Conservation (phyloP, 148 eudicot species). For the Camellia japonica region DNA sequence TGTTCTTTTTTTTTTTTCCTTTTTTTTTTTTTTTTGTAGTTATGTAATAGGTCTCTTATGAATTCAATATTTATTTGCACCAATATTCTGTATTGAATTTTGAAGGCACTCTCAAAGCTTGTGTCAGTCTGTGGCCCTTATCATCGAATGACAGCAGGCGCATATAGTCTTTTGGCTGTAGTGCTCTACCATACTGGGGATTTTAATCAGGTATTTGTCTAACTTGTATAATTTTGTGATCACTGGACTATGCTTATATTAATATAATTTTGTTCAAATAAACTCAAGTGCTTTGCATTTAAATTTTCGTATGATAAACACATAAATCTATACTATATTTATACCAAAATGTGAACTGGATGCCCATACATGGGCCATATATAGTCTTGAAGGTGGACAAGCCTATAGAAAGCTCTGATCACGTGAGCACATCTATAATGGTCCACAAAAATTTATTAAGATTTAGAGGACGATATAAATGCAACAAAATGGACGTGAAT, state of each 20-base stretch:
- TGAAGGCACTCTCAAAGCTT: conserved; percentile 82
- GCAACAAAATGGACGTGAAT: not conserved
- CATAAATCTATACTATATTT: too few species aligned
- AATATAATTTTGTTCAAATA: not conserved
- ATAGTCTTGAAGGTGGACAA: not conserved
- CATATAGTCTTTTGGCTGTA: conserved; percentile 93
- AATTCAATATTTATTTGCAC: not conserved
- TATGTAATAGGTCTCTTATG: not conserved
- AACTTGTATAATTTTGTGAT: not conserved
- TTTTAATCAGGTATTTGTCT: conserved; percentile 76
- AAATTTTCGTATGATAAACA: not conserved
- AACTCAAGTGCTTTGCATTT: not conserved
- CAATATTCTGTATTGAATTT: conserved; percentile 20
- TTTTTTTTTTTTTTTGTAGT: not conserved
- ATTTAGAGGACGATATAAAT: not conserved
- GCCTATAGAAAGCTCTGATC: not conserved
- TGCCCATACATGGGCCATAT: not conserved
- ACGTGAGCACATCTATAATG: not conserved
- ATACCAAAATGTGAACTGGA: not conserved
- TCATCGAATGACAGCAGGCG: conserved; percentile 98
- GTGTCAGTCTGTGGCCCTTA: conserved; percentile 92
- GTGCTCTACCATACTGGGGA: conserved; percentile 95
- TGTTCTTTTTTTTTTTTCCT: not conserved
- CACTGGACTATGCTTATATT: not conserved
- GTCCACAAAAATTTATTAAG: not conserved